These are phyloP conservation scores for Sporothrix brunneoviolacea DNA, from an alignment of 2,329 filamentous ascomycete species.

Conservation along the genomic window DNA sequence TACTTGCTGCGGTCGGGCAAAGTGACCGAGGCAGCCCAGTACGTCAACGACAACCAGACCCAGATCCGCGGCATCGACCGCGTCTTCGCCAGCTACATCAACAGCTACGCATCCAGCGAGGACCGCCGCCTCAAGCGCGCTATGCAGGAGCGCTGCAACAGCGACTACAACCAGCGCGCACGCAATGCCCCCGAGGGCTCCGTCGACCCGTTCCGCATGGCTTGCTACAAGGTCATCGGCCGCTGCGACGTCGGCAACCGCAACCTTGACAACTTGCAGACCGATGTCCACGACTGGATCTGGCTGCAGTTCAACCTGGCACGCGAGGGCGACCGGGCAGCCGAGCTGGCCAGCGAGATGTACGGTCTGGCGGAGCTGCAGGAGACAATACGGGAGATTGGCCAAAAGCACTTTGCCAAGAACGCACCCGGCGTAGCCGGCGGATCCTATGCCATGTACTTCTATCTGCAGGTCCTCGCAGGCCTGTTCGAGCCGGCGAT, in stretches of 20 bases:
- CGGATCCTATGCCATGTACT: constrained; percentile 81
- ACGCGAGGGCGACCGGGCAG: constrained; percentile 55
- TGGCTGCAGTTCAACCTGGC: constrained; percentile 67
- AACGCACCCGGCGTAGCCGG: constrained; percentile 64
- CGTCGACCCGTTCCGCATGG: constrained; percentile 90
- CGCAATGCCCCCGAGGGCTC: constrained; percentile 80
- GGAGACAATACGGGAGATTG: constrained; percentile 77
- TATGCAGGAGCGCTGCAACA: constrained; percentile 79
- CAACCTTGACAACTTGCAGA: constrained; percentile 55
- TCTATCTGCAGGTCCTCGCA: constrained; percentile 83
- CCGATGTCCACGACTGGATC: constrained; percentile 63
- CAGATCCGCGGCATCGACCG: constrained; percentile 88
- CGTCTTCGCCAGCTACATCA: constrained; percentile 81
- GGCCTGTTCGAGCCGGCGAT: constrained; percentile 94
- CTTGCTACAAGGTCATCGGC: constrained; percentile 96
- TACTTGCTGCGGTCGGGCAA: constrained; percentile 83
- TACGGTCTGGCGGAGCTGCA: constrained; percentile 65
- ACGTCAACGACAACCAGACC: constrained; percentile 70
- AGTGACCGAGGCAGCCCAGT: constrained; percentile 74
- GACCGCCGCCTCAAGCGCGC: constrained; percentile 73
- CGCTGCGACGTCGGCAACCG: constrained; percentile 63
- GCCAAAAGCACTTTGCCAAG: constrained; percentile 83
- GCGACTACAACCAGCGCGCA: constrained; percentile 79
- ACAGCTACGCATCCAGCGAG: constrained; percentile 68
- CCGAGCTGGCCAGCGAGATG: constrained; percentile 59